Evolutionary conservation across 495 filamentous ascomycete genomes (phyloP).

Genomic region (Talaromyces nanjingensis): DNA sequence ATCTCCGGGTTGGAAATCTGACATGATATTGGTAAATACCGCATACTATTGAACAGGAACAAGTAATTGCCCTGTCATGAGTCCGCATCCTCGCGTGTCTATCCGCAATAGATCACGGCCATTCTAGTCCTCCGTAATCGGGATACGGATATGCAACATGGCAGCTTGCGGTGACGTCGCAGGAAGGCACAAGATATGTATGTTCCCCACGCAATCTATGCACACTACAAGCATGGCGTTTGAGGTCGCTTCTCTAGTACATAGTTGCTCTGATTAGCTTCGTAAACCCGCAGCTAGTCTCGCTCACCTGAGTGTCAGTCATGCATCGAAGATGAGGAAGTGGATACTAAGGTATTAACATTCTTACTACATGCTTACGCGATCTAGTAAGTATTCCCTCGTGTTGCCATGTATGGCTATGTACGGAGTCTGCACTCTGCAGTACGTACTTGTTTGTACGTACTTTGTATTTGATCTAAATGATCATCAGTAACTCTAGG

Average conservation of each 20-base stretch:
- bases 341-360: neutral
- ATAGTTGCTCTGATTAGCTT: neutral
- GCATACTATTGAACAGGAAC: neutral
- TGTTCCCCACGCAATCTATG: neutral
- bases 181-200: neutral
- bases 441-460: neutral
- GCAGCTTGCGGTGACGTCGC: neutral
- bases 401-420: neutral
- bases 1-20: neutral
- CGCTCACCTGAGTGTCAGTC: conserved; percentile 6
- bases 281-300: conserved; percentile 1
- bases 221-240: neutral
- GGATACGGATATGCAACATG: neutral
- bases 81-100: neutral
- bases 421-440: neutral
- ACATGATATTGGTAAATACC: neutral
- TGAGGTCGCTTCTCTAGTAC: neutral
- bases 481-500: neutral
- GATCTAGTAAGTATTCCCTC: neutral
- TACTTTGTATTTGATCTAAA: conserved; percentile 1
- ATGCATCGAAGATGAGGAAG: neutral
- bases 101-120: neutral
- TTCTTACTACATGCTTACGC: neutral
- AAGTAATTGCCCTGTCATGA: neutral
- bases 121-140: neutral